Percentiles rank a stretch among this genome's conserved stretches.
Evolutionary conservation across 2,329 filamentous ascomycete species (phyloP).

Genomic region (Diaporthe destruens): DNA sequence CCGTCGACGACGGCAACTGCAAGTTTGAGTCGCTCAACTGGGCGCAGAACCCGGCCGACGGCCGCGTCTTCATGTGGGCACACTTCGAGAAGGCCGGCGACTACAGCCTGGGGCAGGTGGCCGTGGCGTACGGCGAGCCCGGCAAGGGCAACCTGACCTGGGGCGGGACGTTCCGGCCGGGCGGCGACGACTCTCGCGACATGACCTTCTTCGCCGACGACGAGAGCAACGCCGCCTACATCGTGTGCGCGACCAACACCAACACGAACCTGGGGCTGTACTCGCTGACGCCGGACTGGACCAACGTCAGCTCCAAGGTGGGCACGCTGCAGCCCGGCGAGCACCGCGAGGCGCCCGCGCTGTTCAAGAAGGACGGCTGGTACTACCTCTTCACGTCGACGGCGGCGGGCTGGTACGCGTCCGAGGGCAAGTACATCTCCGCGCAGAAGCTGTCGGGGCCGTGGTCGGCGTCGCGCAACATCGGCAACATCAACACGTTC

Average conservation of each 20-base stretch:
- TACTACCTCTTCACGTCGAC: constrained; percentile 12
- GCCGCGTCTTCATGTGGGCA: constrained; percentile 17
- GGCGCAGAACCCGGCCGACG: constrained; percentile 9
- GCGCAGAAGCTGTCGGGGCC: not conserved
- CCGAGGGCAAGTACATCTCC: constrained; percentile 11
- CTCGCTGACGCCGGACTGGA: constrained; percentile 14
- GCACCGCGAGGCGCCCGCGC: constrained; percentile 17
- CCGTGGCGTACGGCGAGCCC: constrained; percentile 16
- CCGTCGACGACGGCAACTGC: constrained; percentile 12
- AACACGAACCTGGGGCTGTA: constrained; percentile 14
- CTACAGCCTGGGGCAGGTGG: constrained; percentile 3
- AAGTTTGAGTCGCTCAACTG: constrained; percentile 18
- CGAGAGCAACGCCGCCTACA: constrained; percentile 7
- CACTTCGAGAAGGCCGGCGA: constrained; percentile 15
- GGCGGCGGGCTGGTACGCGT: constrained; percentile 22
- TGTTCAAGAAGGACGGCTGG: constrained; percentile 18
- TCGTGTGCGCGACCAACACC: not conserved
- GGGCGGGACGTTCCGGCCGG: constrained; percentile 8
- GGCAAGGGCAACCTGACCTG: not conserved
- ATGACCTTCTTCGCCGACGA: constrained; percentile 21
- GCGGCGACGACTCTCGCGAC: constrained; percentile 14
- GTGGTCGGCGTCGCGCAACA: constrained; percentile 13
- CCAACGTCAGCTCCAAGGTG: constrained; percentile 8
- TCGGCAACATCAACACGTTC: constrained; percentile 22
- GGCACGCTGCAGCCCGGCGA: constrained; percentile 3